Evolutionary conservation across 2,329 filamentous ascomycete genomes (phyloP).

Genomic region (Thelonectria blattea): DNA sequence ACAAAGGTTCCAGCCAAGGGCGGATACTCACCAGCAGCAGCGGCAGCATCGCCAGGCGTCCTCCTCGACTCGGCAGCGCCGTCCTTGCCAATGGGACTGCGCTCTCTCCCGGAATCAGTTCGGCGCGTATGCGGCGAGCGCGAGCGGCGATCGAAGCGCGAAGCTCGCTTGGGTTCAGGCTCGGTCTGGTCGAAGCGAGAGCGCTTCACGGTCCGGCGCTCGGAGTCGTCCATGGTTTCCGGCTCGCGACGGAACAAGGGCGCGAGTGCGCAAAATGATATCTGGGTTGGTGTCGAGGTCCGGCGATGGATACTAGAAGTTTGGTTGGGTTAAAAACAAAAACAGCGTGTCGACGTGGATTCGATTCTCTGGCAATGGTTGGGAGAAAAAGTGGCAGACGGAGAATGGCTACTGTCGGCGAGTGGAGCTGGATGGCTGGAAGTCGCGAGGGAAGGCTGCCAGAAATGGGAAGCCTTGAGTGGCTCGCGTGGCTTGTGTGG

Average conservation of each 20-base stretch:
- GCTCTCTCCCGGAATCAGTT: constrained; percentile 73
- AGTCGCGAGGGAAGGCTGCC: constrained; percentile 15
- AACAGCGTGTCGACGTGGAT: not conserved
- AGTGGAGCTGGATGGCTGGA: constrained; percentile 21
- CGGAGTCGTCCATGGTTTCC: constrained; percentile 71
- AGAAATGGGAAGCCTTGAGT: not conserved
- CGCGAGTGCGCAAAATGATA: constrained; percentile 1
- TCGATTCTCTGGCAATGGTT: not conserved
- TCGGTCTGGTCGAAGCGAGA: constrained; percentile 95
- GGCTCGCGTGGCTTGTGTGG: not conserved
- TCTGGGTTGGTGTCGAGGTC: not conserved
- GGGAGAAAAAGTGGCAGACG: constrained; percentile 14
- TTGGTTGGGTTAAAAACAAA: not conserved
- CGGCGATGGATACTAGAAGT: not conserved
- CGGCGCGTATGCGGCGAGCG: constrained; percentile 76
- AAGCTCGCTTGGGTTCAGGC: constrained; percentile 75
- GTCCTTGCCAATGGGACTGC: constrained; percentile 72
- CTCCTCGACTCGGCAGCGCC: constrained; percentile 54
- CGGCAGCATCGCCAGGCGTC: constrained; percentile 69
- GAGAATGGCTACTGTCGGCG: constrained; percentile 8
- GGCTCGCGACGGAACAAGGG: constrained; percentile 8
- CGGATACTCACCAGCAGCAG: constrained; percentile 71
- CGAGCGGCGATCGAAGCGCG: constrained; percentile 90
- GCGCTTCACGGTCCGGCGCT: constrained; percentile 75
- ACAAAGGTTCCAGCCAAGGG: not conserved